These are phyloP conservation scores for Candida gorgasii DNA, from an alignment of 805 yeast species.

Conservation along the genomic window DNA sequence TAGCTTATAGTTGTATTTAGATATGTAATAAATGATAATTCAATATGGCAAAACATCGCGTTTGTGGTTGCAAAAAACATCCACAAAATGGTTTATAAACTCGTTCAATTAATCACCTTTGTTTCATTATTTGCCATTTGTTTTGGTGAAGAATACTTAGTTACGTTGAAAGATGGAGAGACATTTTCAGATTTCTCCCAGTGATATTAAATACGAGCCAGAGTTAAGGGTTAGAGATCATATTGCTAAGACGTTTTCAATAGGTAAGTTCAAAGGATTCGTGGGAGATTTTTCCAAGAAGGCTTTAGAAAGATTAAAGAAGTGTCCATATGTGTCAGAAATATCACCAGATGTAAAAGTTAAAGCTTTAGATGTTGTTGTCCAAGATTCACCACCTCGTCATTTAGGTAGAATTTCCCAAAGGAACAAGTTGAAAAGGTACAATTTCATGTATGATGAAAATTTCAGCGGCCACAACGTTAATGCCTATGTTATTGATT, in stretches of 20 bases:
- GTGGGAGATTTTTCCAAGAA: constrained; percentile 59
- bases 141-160: constrained; percentile 38
- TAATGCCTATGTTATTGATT: constrained; percentile 78
- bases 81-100: too few relatives aligned
- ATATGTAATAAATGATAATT: too few relatives aligned
- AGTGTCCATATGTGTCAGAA: constrained; percentile 65
- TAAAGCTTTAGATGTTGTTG: constrained; percentile 51
- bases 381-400: constrained; percentile 53
- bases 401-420: constrained; percentile 69
- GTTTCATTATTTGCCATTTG: too few relatives aligned
- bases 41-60: neutral
- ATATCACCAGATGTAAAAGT: constrained; percentile 67
- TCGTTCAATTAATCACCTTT: too few relatives aligned
- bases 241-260: constrained; percentile 55
- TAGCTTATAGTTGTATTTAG: too few relatives aligned
- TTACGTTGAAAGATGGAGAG: constrained; percentile 52
- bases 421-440: constrained; percentile 27
- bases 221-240: constrained; percentile 45
- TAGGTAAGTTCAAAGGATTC: constrained; percentile 73
- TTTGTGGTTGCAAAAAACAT: too few relatives aligned
- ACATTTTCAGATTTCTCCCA: constrained; percentile 49
- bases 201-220: constrained; percentile 39
- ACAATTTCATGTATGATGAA: constrained; percentile 50
- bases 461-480: constrained; percentile 57
- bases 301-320: constrained; percentile 46